These are phyloP conservation scores for Pseudogymnoascus sp. DNA, from an alignment of 2,329 filamentous ascomycete species.

Conservation along the genomic window DNA sequence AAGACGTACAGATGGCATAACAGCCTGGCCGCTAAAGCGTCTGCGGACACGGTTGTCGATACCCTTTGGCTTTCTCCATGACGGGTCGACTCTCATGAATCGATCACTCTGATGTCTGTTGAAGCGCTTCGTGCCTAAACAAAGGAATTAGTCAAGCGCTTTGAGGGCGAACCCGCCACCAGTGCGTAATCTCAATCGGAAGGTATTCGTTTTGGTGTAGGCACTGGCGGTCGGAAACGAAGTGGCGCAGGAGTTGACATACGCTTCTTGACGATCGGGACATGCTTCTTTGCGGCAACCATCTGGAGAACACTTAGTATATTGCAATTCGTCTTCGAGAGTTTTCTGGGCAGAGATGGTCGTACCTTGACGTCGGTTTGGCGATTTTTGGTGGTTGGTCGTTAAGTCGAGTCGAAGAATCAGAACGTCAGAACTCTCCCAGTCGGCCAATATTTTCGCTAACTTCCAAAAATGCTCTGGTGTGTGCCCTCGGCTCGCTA, in stretches of 20 bases:
- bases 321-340: neutral
- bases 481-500: conserved; percentile 19
- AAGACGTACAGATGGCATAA: conserved; percentile 91
- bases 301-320: conserved; percentile 51
- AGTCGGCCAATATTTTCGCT: conserved; percentile 9
- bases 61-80: conserved; percentile 99
- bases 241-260: conserved; percentile 44
- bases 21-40: conserved; percentile 91
- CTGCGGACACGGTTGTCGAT: conserved; percentile 97
- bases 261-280: conserved; percentile 99
- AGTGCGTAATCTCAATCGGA: neutral
- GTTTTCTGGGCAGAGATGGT: conserved; percentile 7
- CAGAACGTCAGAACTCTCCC: conserved; percentile 8
- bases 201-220: neutral
- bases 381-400: conserved; percentile 3
- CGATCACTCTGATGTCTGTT: conserved; percentile 95
- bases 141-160: conserved; percentile 31
- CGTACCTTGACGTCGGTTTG: conserved; percentile 23
- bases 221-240: conserved; percentile 8
- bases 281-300: conserved; percentile 98
- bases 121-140: conserved; percentile 84
- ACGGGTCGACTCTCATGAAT: conserved; percentile 84
- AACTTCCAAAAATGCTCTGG: conserved; percentile 11
- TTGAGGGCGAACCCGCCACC: neutral
- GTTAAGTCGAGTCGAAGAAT: conserved; percentile 10